Evolutionary conservation across 345 rosid genomes (phyloP).

Genomic region (Syzygium aromaticum): DNA sequence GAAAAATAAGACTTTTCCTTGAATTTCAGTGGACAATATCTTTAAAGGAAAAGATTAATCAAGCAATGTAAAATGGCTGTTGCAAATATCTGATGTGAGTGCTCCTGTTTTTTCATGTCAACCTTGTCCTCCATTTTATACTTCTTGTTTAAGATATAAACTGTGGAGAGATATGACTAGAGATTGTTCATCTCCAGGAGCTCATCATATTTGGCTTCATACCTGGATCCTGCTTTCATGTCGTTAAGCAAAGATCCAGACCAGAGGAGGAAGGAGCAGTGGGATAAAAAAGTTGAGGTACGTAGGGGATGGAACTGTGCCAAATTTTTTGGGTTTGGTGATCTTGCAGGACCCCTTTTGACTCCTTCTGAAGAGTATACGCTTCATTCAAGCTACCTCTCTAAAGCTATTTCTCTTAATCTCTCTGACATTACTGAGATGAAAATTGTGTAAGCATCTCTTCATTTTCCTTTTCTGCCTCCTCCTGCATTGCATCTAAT

Average conservation of each 20-base stretch:
- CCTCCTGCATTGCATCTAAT: background rate
- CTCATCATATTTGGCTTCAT: constrained; percentile 72
- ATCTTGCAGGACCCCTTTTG: constrained; percentile 71
- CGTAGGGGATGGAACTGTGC: constrained; percentile 78
- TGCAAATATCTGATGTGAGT: background rate
- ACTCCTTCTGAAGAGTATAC: constrained; percentile 93
- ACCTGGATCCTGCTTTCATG: constrained; percentile 97
- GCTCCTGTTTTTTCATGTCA: background rate
- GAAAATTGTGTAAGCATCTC: constrained; percentile 81
- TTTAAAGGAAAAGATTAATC: background rate
- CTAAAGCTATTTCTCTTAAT: constrained; percentile 91
- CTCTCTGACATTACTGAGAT: constrained; percentile 96
- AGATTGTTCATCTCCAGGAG: constrained; percentile 43
- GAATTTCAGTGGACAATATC: background rate
- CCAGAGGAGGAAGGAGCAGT: constrained; percentile 82
- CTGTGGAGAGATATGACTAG: background rate
- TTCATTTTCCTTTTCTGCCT: background rate
- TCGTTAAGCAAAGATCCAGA: constrained; percentile 95
- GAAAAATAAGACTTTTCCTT: background rate
- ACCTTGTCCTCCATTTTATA: background rate
- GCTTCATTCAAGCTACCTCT: constrained; percentile 88
- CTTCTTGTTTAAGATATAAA: background rate
- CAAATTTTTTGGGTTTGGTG: constrained; percentile 87
- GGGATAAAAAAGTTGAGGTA: constrained; percentile 92
- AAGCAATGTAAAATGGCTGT: background rate